Percentiles rank a stretch among this genome's conserved stretches.
Conservation (phyloP, 2,329 filamentous ascomycete genomes). For the Trichoderma atrobrunneum region DNA sequence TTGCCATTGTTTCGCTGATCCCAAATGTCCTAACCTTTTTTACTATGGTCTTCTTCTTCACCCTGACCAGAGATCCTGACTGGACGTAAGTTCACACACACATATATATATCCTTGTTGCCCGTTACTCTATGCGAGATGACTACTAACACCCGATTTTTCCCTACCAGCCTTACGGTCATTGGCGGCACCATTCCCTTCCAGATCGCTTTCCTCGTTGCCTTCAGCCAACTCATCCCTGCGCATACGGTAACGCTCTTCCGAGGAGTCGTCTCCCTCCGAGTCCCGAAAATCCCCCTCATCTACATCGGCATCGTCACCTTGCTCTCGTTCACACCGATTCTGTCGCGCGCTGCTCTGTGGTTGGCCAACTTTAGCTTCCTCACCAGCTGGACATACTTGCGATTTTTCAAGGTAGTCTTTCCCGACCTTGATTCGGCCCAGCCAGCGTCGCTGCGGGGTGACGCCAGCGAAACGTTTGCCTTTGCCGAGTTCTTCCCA, state of each 20-base stretch:
- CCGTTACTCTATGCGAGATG: background rate
- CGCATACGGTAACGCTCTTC: slow-evolving; percentile 94
- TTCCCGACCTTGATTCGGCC: slow-evolving; percentile 63
- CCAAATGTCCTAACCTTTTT: slow-evolving; percentile 76
- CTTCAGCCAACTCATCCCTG: slow-evolving; percentile 95
- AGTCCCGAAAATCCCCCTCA: slow-evolving; percentile 67
- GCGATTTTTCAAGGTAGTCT: slow-evolving; percentile 83
- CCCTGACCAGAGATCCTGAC: slow-evolving; percentile 62
- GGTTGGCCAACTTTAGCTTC: slow-evolving; percentile 79
- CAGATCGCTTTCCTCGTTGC: slow-evolving; percentile 94
- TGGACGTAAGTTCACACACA: slow-evolving; percentile 60
- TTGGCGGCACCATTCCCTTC: slow-evolving; percentile 83
- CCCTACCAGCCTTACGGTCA: slow-evolving; percentile 64
- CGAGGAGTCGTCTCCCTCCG: slow-evolving; percentile 84
- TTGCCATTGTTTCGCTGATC: slow-evolving; percentile 71
- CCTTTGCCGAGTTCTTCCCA: slow-evolving; percentile 94
- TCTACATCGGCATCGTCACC: slow-evolving; percentile 73
- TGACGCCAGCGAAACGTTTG: slow-evolving; percentile 93
- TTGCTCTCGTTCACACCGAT: slow-evolving; percentile 58
- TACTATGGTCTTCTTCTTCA: slow-evolving; percentile 70
- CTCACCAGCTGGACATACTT: slow-evolving; percentile 92
- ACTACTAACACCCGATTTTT: background rate
- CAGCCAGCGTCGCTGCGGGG: slow-evolving; percentile 68
- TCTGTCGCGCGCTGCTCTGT: slow-evolving; percentile 68
- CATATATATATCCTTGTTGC: background rate